phyloP scores from a whole-genome alignment of 1,139 yeast species.

The Hansenula lynferdii region DNA sequence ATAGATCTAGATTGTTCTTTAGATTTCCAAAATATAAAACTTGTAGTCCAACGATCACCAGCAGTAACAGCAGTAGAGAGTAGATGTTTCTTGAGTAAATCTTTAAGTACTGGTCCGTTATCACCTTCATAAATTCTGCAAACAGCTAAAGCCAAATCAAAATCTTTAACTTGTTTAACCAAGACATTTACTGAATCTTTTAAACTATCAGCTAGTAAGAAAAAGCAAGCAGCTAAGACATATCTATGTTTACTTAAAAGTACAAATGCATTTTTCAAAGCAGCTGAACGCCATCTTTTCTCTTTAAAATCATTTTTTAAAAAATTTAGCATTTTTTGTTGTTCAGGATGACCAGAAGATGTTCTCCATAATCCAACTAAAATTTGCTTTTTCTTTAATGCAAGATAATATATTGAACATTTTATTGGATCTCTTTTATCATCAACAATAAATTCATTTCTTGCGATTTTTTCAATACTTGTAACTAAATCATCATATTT shows the following conservation, averaged over 20 bases:
- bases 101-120: conserved; percentile 45
- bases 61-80: conserved; percentile 51
- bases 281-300: conserved; percentile 81
- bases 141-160: conserved; percentile 72
- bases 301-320: conserved; percentile 70
- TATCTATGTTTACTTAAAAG: conserved; percentile 83
- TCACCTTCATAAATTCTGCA: conserved; percentile 69
- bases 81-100: conserved; percentile 46
- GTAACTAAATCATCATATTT: conserved; percentile 44
- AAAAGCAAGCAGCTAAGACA: conserved; percentile 86
- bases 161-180: conserved; percentile 59
- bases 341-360: conserved; percentile 73
- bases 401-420: conserved; percentile 72
- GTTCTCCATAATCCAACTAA: conserved; percentile 80
- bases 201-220: conserved; percentile 72
- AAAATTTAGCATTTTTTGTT: conserved; percentile 73
- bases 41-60: conserved; percentile 81
- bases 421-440: conserved; percentile 64
- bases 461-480: conserved; percentile 64
- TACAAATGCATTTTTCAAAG: conserved; percentile 89
- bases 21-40: conserved; percentile 78
- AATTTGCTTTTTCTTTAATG: conserved; percentile 72
- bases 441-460: conserved; percentile 47
- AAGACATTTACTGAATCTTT: conserved; percentile 76
- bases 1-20: conserved; percentile 48